Conservation (phyloP, 306 rosid species). For the Citrullus mucosospermus region DNA sequence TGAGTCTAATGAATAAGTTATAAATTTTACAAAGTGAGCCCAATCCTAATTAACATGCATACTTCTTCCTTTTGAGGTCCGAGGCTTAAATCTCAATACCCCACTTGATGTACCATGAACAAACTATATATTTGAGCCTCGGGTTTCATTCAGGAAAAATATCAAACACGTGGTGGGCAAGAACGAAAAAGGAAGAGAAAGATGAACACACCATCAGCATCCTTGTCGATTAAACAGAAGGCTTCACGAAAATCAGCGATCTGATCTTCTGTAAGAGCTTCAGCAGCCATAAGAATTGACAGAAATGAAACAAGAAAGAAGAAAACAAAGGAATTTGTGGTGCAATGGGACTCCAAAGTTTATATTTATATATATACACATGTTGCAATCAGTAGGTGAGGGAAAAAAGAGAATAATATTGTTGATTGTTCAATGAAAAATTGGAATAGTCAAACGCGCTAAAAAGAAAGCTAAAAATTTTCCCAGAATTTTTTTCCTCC, state of each 20-base stretch:
- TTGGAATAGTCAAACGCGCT: constrained; percentile 9
- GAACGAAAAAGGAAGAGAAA: not conserved
- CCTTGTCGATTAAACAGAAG: constrained; percentile 34
- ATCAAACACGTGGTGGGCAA: not conserved
- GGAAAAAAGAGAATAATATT: not conserved
- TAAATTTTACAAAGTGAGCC: not conserved
- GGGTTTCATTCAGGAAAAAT: not conserved
- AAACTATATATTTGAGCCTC: no score
- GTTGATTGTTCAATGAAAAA: not conserved
- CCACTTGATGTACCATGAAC: no score
- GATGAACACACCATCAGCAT: constrained; percentile 28
- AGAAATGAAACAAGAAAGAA: not conserved
- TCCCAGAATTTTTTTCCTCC: not conserved
- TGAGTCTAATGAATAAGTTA: not conserved
- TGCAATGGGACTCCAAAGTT: not conserved
- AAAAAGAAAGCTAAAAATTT: not conserved
- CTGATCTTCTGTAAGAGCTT: constrained; percentile 26
- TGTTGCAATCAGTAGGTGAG: constrained; percentile 6
- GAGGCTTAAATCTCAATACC: no score
- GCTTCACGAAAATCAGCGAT: constrained; percentile 41
- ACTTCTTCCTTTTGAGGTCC: not conserved
- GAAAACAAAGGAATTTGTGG: not conserved
- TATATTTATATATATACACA: not conserved
- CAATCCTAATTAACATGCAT: not conserved
- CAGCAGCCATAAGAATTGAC: constrained; percentile 10